Evolutionary conservation across 2,329 filamentous ascomycete species (phyloP).

Genomic region (Botrytis paeoniae): DNA sequence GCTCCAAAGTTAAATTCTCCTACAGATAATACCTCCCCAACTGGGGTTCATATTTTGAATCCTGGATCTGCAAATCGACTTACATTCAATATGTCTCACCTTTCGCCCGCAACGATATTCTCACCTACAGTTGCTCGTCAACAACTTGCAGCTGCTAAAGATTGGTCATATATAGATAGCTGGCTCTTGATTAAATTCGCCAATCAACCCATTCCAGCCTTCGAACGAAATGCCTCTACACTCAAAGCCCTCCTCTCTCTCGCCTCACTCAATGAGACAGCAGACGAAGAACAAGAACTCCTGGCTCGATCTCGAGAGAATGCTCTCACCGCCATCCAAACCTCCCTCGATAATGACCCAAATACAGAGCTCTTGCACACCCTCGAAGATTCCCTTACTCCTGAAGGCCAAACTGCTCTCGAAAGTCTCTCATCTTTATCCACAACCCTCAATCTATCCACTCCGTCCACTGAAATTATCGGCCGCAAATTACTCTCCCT

Average conservation of each 20-base stretch:
- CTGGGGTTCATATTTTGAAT: not conserved
- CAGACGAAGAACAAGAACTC: conserved; percentile 65
- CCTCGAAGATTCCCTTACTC: conserved; percentile 53
- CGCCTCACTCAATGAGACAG: conserved; percentile 71
- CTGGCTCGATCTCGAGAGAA: conserved; percentile 57
- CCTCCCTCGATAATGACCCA: conserved; percentile 38
- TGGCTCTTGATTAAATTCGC: conserved; percentile 75
- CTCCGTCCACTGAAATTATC: conserved; percentile 46
- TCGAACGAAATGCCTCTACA: conserved; percentile 86
- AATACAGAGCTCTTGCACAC: conserved; percentile 48
- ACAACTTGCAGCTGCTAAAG: conserved; percentile 77
- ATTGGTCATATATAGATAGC: conserved; percentile 83
- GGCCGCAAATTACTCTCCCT: conserved; percentile 54
- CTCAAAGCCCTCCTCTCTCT: conserved; percentile 71
- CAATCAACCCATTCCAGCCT: conserved; percentile 61
- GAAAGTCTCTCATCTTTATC: conserved; percentile 56
- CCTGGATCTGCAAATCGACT: not conserved
- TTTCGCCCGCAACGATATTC: conserved; percentile 55
- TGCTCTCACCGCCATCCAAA: conserved; percentile 54
- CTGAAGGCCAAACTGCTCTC: conserved; percentile 54
- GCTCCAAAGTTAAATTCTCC: not conserved
- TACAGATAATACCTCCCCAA: not conserved
- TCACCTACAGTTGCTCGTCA: conserved; percentile 68
- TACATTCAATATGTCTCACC: conserved; percentile 37
- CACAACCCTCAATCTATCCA: conserved; percentile 43